Conservation (phyloP, 768 basidiomycete species). For the Rhodotorula babjevae region DNA sequence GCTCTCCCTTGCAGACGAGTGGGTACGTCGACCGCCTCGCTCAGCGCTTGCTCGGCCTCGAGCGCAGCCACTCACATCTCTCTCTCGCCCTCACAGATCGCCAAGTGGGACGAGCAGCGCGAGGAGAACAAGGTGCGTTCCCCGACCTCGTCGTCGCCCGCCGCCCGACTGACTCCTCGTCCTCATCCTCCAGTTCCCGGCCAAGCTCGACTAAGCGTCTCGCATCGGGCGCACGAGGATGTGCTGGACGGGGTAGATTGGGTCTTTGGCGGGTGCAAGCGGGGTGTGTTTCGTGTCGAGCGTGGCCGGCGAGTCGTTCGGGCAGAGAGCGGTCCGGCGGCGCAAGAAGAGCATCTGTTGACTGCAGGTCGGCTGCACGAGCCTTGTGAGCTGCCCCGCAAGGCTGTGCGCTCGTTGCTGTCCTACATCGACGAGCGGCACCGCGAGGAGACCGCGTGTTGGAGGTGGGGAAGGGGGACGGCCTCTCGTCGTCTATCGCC, state of each 20-base stretch:
- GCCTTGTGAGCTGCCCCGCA: no score
- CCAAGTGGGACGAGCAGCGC: conserved; percentile 90
- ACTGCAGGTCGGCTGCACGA: no score
- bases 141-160: background rate
- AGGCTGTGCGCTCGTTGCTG: no score
- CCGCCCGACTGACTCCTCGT: background rate
- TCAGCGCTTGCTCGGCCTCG: background rate
- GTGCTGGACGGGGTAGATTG: background rate
- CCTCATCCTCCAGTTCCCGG: conserved; percentile 20
- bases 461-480: no score
- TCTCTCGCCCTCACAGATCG: conserved; percentile 50
- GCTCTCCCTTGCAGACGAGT: conserved; percentile 65
- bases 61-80: background rate
- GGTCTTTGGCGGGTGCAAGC: background rate
- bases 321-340: no score
- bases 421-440: no score
- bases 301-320: no score
- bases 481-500: no score
- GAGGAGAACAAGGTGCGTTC: conserved; percentile 67
- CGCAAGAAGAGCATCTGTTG: no score
- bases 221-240: background rate
- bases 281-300: no score
- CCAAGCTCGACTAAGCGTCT: conserved; percentile 25
- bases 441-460: no score
- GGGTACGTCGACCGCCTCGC: conserved; percentile 55